These are phyloP conservation scores for Teunomyces pallodes DNA, from an alignment of 805 yeast species.

Conservation along the genomic window DNA sequence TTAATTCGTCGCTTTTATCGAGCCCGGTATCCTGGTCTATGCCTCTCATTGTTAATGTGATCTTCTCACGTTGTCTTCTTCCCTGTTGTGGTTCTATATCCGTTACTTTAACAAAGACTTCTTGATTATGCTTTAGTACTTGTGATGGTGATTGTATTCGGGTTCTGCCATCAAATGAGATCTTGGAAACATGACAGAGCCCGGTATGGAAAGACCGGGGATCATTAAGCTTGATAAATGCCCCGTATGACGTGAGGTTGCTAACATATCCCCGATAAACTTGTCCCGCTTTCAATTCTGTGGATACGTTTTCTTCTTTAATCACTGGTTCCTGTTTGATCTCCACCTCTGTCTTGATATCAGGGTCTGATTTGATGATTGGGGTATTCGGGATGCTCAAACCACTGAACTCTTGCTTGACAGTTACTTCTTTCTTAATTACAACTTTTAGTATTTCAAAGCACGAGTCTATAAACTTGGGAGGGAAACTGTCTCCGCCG, in stretches of 20 bases:
- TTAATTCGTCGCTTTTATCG: conserved; percentile 24
- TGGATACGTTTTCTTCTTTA: neutral
- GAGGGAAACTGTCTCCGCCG: conserved; percentile 43
- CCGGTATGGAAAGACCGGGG: conserved; percentile 46
- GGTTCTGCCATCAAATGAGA: conserved; percentile 43
- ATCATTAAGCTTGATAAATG: conserved; percentile 56
- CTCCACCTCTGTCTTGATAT: conserved; percentile 6
- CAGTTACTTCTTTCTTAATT: neutral
- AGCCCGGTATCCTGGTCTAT: conserved; percentile 70
- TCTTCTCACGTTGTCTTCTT: conserved; percentile 21
- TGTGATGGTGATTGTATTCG: conserved; percentile 61
- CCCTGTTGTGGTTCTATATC: conserved; percentile 17
- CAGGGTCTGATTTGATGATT: conserved; percentile 9
- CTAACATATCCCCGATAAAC: conserved; percentile 62
- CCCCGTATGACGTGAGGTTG: conserved; percentile 69
- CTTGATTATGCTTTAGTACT: conserved; percentile 52
- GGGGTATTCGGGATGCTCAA: conserved; percentile 15
- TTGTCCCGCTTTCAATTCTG: conserved; percentile 36
- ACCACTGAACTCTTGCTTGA: conserved; percentile 7
- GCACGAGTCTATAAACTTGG: conserved; percentile 23
- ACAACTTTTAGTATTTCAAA: conserved; percentile 12
- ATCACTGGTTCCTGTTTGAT: conserved; percentile 5
- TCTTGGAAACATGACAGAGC: conserved; percentile 73
- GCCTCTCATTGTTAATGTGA: conserved; percentile 66
- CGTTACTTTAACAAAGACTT: conserved; percentile 61